Conservation (phyloP, 2,329 filamentous ascomycete species). For the Rhynchosporium agropyri region DNA sequence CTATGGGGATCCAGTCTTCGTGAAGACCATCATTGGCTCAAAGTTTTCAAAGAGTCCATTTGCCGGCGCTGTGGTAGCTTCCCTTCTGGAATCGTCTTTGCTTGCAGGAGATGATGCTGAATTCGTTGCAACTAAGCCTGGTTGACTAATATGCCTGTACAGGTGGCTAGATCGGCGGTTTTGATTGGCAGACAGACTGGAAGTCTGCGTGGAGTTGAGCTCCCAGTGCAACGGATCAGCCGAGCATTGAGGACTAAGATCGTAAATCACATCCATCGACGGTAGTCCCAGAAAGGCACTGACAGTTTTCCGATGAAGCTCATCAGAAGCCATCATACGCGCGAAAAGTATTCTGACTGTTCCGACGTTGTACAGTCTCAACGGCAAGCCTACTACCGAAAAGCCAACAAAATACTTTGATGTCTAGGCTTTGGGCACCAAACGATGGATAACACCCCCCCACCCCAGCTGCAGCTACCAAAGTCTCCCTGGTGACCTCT, state of each 20-base stretch:
- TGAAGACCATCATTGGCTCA: conserved; percentile 4
- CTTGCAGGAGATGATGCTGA: conserved; percentile 5
- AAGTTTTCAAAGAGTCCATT: background rate
- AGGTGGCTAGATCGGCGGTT: background rate
- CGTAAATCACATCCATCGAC: background rate
- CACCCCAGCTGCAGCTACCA: background rate
- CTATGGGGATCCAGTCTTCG: background rate
- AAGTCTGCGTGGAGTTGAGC: background rate
- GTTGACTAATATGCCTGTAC: background rate
- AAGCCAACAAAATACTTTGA: background rate
- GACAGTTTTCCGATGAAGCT: background rate
- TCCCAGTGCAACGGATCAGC: background rate
- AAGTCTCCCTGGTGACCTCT: background rate
- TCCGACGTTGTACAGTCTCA: background rate
- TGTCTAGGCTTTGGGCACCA: background rate
- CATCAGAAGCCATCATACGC: background rate
- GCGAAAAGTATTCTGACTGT: background rate
- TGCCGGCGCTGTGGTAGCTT: background rate
- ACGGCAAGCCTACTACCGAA: background rate
- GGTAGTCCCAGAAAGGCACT: background rate
- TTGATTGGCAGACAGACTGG: background rate
- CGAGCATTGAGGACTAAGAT: background rate
- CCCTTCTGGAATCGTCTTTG: conserved; percentile 5
- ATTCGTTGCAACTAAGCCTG: conserved; percentile 3
- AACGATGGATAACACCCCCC: conserved; percentile 1